Conservation (phyloP, 495 filamentous ascomycete genomes). For the Penicillium arizonense region DNA sequence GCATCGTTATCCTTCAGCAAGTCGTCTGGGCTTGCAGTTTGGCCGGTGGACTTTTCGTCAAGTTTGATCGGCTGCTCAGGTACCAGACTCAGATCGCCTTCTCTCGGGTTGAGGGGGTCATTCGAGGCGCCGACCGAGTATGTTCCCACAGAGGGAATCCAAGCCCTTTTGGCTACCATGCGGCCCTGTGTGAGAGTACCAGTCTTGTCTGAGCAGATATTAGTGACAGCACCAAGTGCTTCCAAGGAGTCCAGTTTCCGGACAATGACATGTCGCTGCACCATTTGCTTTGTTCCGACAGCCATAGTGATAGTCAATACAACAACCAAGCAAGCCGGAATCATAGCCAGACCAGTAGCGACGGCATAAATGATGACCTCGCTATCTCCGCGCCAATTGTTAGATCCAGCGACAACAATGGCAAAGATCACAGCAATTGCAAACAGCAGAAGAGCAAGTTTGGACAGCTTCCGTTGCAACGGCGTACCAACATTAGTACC, state of each 20-base stretch:
- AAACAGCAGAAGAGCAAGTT: constrained; percentile 68
- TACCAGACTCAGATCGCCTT: constrained; percentile 49
- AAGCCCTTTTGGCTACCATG: constrained; percentile 81
- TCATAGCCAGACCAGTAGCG: constrained; percentile 66
- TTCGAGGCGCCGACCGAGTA: constrained; percentile 57
- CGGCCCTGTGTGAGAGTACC: constrained; percentile 68
- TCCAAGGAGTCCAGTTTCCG: constrained; percentile 65
- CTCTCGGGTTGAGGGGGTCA: constrained; percentile 55
- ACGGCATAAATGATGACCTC: constrained; percentile 73
- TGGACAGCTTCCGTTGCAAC: constrained; percentile 65
- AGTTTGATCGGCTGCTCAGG: constrained; percentile 34
- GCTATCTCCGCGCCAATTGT: constrained; percentile 55
- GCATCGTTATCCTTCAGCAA: constrained; percentile 37
- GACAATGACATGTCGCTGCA: constrained; percentile 65
- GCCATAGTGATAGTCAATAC: constrained; percentile 77
- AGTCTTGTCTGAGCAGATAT: constrained; percentile 74
- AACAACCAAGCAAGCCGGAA: constrained; percentile 73
- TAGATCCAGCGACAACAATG: constrained; percentile 64
- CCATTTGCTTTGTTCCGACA: constrained; percentile 71
- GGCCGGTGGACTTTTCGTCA: constrained; percentile 20
- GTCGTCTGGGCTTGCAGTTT: constrained; percentile 26
- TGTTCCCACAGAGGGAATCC: constrained; percentile 66
- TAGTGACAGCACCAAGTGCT: constrained; percentile 66
- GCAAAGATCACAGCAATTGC: constrained; percentile 67
- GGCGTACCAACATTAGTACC: constrained; percentile 70